A percentile compares a stretch with the other conserved stretches of the same genome.
phyloP scores from a whole-genome alignment of 2,329 filamentous ascomycete genomes.

The Penicillium occitanis region DNA sequence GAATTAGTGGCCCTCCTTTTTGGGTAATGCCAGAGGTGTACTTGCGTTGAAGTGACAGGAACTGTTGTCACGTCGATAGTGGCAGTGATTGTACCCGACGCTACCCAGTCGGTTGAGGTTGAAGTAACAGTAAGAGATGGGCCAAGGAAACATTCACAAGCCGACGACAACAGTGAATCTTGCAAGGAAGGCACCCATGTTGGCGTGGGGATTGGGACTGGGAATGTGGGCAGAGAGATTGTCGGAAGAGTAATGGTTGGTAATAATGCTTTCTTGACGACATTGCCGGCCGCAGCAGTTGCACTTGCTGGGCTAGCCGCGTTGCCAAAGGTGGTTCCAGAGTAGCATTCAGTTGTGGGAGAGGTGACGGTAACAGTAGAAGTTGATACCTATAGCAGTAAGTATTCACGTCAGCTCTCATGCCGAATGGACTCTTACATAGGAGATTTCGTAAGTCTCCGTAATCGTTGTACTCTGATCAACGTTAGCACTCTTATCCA shows the following conservation, averaged over 20 bases:
- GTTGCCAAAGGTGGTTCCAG: slow-evolving; percentile 1
- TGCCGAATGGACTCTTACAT: slow-evolving; percentile 1
- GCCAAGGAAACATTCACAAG: slow-evolving; percentile 15
- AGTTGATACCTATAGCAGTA: background rate
- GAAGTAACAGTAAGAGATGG: slow-evolving; percentile 16
- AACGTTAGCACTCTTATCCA: background rate
- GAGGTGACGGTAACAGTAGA: slow-evolving; percentile 5
- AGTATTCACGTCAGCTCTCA: background rate
- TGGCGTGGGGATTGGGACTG: background rate
- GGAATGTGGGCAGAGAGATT: background rate
- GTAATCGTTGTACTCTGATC: slow-evolving; percentile 14
- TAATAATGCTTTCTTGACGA: background rate
- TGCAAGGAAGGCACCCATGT: background rate
- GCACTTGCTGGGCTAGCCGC: background rate
- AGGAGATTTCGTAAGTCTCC: slow-evolving; percentile 11
- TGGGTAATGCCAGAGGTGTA: background rate
- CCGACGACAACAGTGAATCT: slow-evolving; percentile 1
- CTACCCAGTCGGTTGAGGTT: slow-evolving; percentile 14
- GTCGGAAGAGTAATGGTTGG: background rate
- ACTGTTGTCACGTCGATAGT: slow-evolving; percentile 14
- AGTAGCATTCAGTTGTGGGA: slow-evolving; percentile 15
- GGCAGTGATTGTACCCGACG: slow-evolving; percentile 13
- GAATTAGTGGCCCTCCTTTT: background rate
- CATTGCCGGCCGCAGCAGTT: background rate
- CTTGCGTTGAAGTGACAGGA: slow-evolving; percentile 7